Evolutionary conservation across 441 rosid species (phyloP).

Genomic region (Geranium incanum): DNA sequence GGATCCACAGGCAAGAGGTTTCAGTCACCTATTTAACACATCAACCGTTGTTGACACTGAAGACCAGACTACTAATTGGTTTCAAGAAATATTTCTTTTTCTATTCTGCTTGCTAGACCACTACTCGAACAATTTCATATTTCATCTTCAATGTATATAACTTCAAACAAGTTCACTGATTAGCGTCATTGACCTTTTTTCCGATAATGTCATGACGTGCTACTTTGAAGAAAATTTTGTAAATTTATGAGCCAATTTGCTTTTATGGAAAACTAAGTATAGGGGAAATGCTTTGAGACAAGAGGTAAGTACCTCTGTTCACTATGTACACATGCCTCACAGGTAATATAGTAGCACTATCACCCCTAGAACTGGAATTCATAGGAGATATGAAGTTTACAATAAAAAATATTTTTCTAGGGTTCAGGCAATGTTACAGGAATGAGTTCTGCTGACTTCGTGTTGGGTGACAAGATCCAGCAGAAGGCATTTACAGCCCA

Average conservation of each 20-base stretch:
- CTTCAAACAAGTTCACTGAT: neutral
- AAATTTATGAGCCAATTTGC: neutral
- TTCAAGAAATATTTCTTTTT: neutral
- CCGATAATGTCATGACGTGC: neutral
- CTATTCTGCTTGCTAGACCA: neutral
- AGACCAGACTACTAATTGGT: neutral
- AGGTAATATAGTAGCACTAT: neutral
- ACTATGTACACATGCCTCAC: neutral
- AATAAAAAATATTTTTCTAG: neutral
- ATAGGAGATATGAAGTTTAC: neutral
- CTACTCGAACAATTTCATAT: neutral
- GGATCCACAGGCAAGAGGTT: constrained; percentile 1
- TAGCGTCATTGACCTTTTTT: neutral
- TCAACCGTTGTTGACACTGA: neutral
- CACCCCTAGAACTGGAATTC: neutral
- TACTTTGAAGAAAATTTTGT: neutral
- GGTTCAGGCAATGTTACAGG: neutral
- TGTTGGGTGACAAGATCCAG: neutral
- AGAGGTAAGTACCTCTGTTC: neutral
- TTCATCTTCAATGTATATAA: neutral
- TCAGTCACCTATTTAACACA: neutral
- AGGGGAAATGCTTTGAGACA: neutral
- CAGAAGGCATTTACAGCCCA: neutral
- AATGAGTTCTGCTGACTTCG: neutral
- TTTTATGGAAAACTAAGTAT: neutral